Conservation (phyloP, 1,139 yeast genomes). For the Entelexis sorbosivorans region DNA sequence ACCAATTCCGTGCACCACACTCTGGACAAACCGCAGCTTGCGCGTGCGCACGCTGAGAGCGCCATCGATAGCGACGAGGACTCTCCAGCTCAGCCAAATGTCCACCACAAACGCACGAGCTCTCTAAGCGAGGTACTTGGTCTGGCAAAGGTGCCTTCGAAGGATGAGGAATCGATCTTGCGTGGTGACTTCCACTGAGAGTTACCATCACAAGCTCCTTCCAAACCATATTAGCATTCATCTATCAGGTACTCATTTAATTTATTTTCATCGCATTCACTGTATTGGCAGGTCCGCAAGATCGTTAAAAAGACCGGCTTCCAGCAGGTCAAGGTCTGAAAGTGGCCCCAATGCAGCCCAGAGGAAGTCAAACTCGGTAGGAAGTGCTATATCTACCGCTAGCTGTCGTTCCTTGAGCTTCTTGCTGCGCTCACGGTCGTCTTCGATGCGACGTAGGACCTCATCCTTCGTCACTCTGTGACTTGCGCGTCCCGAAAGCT, state of each 20-base stretch:
- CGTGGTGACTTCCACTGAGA: constrained; percentile 13
- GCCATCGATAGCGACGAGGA: constrained; percentile 1
- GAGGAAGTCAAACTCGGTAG: constrained; percentile 9
- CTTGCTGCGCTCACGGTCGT: constrained; percentile 75
- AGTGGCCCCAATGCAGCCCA: constrained; percentile 8
- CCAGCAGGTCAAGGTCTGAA: not conserved
- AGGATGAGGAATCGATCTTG: constrained; percentile 17
- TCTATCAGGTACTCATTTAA: not conserved
- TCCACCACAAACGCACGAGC: constrained; percentile 3
- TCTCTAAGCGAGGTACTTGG: constrained; percentile 14
- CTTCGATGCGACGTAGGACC: constrained; percentile 68
- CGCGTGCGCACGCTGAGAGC: not conserved
- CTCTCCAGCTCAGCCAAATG: not conserved
- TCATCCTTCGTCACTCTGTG: constrained; percentile 21
- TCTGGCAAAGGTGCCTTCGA: constrained; percentile 13
- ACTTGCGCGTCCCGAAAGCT: not conserved
- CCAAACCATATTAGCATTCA: not conserved
- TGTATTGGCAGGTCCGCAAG: not conserved
- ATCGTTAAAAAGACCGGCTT: not conserved
- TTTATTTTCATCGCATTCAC: not conserved
- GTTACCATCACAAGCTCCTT: too few species aligned
- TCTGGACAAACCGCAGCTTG: not conserved
- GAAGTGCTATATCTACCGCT: constrained; percentile 40
- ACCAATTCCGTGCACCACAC: constrained; percentile 5
- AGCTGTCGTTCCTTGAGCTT: constrained; percentile 65